Evolutionary conservation across 2,329 filamentous ascomycete genomes (phyloP).

Genomic region (Boeremia lycopersici): DNA sequence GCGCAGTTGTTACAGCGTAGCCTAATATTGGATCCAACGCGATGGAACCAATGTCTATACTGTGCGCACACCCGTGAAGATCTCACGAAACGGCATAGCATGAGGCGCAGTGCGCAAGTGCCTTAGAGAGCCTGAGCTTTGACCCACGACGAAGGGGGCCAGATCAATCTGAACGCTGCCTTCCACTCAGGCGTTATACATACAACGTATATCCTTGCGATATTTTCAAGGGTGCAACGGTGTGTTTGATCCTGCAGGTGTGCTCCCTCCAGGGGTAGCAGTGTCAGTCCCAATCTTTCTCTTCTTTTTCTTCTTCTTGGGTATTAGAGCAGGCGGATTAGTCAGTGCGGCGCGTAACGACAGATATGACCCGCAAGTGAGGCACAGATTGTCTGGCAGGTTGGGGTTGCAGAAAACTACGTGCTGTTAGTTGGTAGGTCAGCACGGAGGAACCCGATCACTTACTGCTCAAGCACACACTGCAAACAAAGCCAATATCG

Average conservation of each 20-base stretch:
- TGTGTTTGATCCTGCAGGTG: constrained; percentile 41
- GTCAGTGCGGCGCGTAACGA: constrained; percentile 42
- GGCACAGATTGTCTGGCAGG: constrained; percentile 43
- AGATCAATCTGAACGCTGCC: background rate
- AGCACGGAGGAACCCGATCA: constrained; percentile 6
- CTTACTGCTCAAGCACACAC: constrained; percentile 85
- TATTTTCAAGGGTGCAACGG: constrained; percentile 39
- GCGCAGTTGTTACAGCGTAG: background rate
- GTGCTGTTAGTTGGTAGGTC: constrained; percentile 7
- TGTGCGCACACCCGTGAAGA: background rate
- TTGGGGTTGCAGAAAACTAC: constrained; percentile 46
- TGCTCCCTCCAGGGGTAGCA: constrained; percentile 42
- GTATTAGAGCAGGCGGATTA: constrained; percentile 44
- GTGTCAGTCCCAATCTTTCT: constrained; percentile 42
- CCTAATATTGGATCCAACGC: background rate
- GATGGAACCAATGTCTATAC: background rate
- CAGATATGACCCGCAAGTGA: constrained; percentile 49
- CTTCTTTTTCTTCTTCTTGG: constrained; percentile 50
- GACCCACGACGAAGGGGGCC: background rate
- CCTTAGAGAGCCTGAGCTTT: background rate
- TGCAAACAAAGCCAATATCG: constrained; percentile 93
- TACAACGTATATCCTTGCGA: background rate
- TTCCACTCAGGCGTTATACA: background rate
- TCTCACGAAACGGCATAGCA: background rate
- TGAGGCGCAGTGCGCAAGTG: background rate